Evolutionary conservation across 768 basidiomycete genomes (phyloP).

Genomic region (Suillus tomentosus): DNA sequence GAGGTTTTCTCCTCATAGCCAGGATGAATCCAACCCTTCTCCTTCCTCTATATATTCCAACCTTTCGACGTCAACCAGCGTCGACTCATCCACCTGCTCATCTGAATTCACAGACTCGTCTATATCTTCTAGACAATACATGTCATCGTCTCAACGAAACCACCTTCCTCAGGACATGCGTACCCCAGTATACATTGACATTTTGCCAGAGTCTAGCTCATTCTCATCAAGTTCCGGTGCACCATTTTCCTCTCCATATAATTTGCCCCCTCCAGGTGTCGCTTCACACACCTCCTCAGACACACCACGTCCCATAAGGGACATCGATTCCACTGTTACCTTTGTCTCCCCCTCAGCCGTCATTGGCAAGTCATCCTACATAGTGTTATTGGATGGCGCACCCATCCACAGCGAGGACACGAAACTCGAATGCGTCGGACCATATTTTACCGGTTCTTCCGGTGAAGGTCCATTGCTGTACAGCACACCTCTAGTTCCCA

Average conservation of each 20-base stretch:
- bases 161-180: slow-evolving; percentile 25
- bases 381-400: slow-evolving; percentile 50
- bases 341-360: slow-evolving; percentile 53
- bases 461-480: slow-evolving; percentile 49
- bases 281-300: slow-evolving; percentile 13
- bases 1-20: slow-evolving; percentile 20
- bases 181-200: slow-evolving; percentile 37
- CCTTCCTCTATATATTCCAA: slow-evolving; percentile 30
- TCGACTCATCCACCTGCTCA: slow-evolving; percentile 21
- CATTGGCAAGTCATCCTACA: slow-evolving; percentile 55
- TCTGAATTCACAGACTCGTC: slow-evolving; percentile 19
- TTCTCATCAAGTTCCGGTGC: not conserved
- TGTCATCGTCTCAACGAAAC: slow-evolving; percentile 27
- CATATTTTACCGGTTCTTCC: slow-evolving; percentile 30
- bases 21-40: slow-evolving; percentile 17
- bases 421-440: slow-evolving; percentile 34
- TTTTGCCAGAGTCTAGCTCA: slow-evolving; percentile 27
- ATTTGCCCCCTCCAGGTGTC: not conserved
- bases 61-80: slow-evolving; percentile 7
- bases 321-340: slow-evolving; percentile 71
- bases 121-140: slow-evolving; percentile 17
- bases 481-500: slow-evolving; percentile 60
- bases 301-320: slow-evolving; percentile 52
- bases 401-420: slow-evolving; percentile 56
- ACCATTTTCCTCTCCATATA: slow-evolving; percentile 3